A percentile compares a stretch with the other conserved stretches of the same genome.
These are phyloP conservation scores for Lactarius sanguifluus DNA, from an alignment of 768 basidiomycete genomes.

Conservation along the genomic window DNA sequence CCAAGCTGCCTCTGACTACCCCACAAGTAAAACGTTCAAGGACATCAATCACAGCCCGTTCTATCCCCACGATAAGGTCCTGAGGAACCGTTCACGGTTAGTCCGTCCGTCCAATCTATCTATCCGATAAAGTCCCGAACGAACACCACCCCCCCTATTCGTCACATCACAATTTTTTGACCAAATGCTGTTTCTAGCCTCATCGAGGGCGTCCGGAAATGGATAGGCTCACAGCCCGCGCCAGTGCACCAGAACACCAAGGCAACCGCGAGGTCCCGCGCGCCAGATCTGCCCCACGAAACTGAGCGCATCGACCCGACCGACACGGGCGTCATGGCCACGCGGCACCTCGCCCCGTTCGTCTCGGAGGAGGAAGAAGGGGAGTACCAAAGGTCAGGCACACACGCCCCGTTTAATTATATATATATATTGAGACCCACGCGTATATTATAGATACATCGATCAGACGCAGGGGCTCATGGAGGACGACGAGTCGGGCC, in stretches of 20 bases:
- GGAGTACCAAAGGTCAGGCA: conserved; percentile 26
- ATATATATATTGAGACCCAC: background rate
- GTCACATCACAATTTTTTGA: no score
- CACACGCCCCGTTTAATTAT: background rate
- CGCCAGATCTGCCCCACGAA: conserved; percentile 15
- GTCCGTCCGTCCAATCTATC: background rate
- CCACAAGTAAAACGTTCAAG: conserved; percentile 61
- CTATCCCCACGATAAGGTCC: conserved; percentile 48
- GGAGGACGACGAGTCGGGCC: conserved; percentile 19
- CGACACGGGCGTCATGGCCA: conserved; percentile 23
- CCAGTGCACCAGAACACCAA: background rate
- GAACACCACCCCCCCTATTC: no score
- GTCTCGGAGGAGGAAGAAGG: conserved; percentile 30
- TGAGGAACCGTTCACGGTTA: conserved; percentile 42
- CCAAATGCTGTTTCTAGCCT: conserved; percentile 49
- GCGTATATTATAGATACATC: conserved; percentile 9
- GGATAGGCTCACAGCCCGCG: conserved; percentile 62
- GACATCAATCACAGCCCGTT: conserved; percentile 77
- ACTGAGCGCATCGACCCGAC: conserved; percentile 21
- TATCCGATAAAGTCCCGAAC: background rate
- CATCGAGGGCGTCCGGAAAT: conserved; percentile 75
- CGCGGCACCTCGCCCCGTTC: conserved; percentile 19
- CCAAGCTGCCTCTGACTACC: no score
- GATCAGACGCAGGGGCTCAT: conserved; percentile 24
- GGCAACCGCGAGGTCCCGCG: conserved; percentile 3